Evolutionary conservation across 1,284 basidiomycete species (phyloP).

Genomic region (Malassezia yamatoensis): DNA sequence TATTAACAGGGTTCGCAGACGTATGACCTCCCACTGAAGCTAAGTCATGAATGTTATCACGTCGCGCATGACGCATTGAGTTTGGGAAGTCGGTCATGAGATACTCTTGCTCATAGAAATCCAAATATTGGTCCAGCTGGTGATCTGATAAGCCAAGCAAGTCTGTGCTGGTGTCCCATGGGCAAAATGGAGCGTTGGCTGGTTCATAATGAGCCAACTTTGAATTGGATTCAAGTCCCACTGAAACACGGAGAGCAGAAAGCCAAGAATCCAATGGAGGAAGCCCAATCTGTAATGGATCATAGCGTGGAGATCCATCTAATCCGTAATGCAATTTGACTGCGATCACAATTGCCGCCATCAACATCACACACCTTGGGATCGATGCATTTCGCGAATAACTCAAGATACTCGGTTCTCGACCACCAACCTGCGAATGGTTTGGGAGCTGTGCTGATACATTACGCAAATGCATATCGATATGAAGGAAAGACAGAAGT

Average conservation of each 20-base stretch:
- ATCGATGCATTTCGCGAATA: slow-evolving; percentile 51
- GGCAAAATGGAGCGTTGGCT: neutral
- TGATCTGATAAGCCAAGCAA: slow-evolving; percentile 7
- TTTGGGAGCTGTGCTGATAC: slow-evolving; percentile 1
- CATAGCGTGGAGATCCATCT: slow-evolving; percentile 25
- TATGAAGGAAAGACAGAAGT: slow-evolving; percentile 19
- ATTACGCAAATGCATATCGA: slow-evolving; percentile 14
- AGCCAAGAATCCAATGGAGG: slow-evolving; percentile 8
- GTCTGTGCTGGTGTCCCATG: slow-evolving; percentile 13
- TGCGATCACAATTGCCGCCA: slow-evolving; percentile 51
- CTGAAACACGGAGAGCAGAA: neutral
- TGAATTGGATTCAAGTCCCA: neutral
- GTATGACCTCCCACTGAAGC: neutral
- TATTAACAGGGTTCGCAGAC: neutral
- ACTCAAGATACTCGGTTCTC: neutral
- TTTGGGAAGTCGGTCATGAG: slow-evolving; percentile 3
- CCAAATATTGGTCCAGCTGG: slow-evolving; percentile 10
- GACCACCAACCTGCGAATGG: neutral
- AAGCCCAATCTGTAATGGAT: slow-evolving; percentile 36
- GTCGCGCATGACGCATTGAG: slow-evolving; percentile 1
- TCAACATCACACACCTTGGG: slow-evolving; percentile 65
- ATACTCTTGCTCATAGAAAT: slow-evolving; percentile 13
- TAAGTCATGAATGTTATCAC: slow-evolving; percentile 10
- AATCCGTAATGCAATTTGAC: slow-evolving; percentile 42
- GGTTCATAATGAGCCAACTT: neutral